Percentiles rank a stretch among this genome's conserved stretches.
Conservation (phyloP, 805 yeast genomes). For the Candida silvatica region DNA sequence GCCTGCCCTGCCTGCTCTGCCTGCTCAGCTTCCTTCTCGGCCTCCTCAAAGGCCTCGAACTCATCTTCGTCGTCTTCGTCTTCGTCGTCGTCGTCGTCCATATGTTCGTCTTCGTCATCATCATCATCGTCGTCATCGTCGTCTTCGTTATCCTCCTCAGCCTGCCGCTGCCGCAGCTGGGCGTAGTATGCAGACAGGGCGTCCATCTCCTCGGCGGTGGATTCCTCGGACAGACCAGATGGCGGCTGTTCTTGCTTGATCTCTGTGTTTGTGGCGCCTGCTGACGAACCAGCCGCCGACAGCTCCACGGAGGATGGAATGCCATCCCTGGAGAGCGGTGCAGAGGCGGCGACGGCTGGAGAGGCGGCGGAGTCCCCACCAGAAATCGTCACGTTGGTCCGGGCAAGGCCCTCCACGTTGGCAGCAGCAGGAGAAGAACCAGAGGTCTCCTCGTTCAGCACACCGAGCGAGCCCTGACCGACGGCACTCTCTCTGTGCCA, state of each 20-base stretch:
- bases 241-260: constrained; percentile 10
- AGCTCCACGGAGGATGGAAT: constrained; percentile 10
- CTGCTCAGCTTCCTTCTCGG: constrained; percentile 21
- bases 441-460: constrained; percentile 8
- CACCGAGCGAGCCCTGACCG: constrained; percentile 55
- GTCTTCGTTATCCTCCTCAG: constrained; percentile 52
- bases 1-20: neutral
- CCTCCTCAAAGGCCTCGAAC: constrained; percentile 24
- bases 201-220: constrained; percentile 59
- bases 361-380: constrained; percentile 6
- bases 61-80: constrained; percentile 20
- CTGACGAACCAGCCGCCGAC: constrained; percentile 6
- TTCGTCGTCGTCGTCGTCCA: constrained; percentile 12
- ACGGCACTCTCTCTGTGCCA: constrained; percentile 95
- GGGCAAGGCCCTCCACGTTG: neutral
- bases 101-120: constrained; percentile 32
- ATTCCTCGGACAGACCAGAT: constrained; percentile 4
- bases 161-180: constrained; percentile 62
- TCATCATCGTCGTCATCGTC: constrained; percentile 36
- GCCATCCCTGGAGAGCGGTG: too few species aligned
- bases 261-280: constrained; percentile 9
- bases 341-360: too few species aligned
- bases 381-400: constrained; percentile 11
- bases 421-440: neutral
- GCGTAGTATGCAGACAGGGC: constrained; percentile 72